Percentiles rank a stretch among this genome's conserved stretches.
phyloP scores from a whole-genome alignment of 163 green algal genomes.

The Scenedesmus sp. region DNA sequence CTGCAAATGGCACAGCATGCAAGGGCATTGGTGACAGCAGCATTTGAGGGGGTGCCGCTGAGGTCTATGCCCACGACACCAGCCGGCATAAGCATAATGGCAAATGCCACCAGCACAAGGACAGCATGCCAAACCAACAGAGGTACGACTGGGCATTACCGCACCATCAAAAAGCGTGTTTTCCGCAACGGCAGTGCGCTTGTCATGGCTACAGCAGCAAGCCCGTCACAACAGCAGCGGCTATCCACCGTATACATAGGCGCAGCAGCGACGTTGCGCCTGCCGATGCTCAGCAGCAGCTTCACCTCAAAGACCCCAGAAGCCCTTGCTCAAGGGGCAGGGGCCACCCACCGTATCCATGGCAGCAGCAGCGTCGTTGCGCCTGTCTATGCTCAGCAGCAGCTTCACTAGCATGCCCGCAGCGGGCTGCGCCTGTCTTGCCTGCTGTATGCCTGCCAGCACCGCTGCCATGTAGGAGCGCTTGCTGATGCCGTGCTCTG shows the following conservation, averaged over 20 bases:
- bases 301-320: no score
- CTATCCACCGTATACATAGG: not conserved
- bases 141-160: not conserved
- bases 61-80: not conserved
- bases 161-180: no score
- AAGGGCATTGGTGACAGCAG: no score
- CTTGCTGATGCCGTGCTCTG: conserved; percentile 85
- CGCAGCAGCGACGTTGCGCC: not conserved
- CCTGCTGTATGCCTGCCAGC: conserved; percentile 67
- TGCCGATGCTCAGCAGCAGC: not conserved
- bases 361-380: conserved; percentile 70
- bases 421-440: not conserved
- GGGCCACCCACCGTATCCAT: conserved; percentile 70
- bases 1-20: conserved; percentile 4
- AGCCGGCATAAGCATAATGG: not conserved
- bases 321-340: not conserved
- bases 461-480: conserved; percentile 82
- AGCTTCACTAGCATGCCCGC: conserved; percentile 68
- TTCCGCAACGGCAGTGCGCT: no score
- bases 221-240: no score
- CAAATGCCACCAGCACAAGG: not conserved
- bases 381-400: conserved; percentile 88
- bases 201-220: no score
- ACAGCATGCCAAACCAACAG: not conserved
- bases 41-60: not conserved